phyloP scores from a whole-genome alignment of 2,329 filamentous ascomycete species.

The Calonectria montana region DNA sequence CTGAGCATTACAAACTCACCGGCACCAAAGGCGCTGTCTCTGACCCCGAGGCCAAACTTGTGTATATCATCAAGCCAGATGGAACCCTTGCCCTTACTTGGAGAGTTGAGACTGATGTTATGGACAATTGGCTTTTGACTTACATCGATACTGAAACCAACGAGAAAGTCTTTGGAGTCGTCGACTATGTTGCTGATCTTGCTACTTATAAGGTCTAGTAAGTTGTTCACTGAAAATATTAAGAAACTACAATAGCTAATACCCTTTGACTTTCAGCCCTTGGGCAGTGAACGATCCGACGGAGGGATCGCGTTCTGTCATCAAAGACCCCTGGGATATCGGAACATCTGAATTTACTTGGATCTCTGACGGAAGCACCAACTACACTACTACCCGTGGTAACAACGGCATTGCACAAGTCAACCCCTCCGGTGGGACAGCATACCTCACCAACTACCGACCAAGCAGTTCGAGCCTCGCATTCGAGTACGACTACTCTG shows the following conservation, averaged over 20 bases:
- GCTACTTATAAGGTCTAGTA: constrained; percentile 65
- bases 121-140: constrained; percentile 68
- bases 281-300: constrained; percentile 67
- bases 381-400: constrained; percentile 65
- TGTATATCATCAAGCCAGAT: constrained; percentile 64
- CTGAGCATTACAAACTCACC: constrained; percentile 54
- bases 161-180: constrained; percentile 62
- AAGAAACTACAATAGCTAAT: too few relatives aligned
- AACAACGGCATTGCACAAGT: constrained; percentile 69
- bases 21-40: constrained; percentile 60
- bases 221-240: neutral
- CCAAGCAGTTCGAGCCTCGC: constrained; percentile 54
- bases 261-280: constrained; percentile 40
- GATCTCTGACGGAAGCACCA: constrained; percentile 58
- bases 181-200: constrained; percentile 66
- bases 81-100: constrained; percentile 62
- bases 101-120: constrained; percentile 69
- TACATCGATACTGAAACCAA: constrained; percentile 65
- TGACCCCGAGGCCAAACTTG: constrained; percentile 66
- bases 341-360: constrained; percentile 64
- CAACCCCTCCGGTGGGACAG: constrained; percentile 54
- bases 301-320: constrained; percentile 55
- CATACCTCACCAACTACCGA: constrained; percentile 55
- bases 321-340: constrained; percentile 61
- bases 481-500: constrained; percentile 61